A percentile compares a stretch with the other conserved stretches of the same genome.
These are phyloP conservation scores for Debaryomycetaceae sp. DNA, from an alignment of 1,139 yeast species.

Conservation along the genomic window DNA sequence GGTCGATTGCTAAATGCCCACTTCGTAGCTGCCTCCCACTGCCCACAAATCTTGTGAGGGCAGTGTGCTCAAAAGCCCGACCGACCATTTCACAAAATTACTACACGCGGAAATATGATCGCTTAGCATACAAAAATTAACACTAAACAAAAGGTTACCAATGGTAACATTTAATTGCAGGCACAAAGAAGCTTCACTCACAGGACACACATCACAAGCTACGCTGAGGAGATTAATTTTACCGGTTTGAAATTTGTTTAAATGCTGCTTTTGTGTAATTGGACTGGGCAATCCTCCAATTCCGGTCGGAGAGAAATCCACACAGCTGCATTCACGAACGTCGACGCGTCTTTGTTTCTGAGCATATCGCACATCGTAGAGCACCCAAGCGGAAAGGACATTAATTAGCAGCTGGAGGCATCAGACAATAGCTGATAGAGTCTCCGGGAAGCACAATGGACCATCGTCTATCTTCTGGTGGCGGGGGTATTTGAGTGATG, in stretches of 20 bases:
- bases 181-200: not conserved
- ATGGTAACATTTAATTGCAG: too few relatives aligned
- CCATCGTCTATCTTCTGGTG: too few relatives aligned
- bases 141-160: too few relatives aligned
- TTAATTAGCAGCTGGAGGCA: too few relatives aligned
- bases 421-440: too few relatives aligned
- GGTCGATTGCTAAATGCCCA: too few relatives aligned
- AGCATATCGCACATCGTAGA: not conserved
- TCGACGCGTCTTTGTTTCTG: not conserved
- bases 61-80: not conserved
- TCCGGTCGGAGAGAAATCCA: not conserved
- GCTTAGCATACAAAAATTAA: not conserved
- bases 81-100: not conserved
- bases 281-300: not conserved
- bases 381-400: too few relatives aligned
- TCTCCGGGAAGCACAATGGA: too few relatives aligned
- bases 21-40: not conserved
- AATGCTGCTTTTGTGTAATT: not conserved
- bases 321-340: constrained; percentile 1
- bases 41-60: not conserved
- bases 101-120: not conserved
- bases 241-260: not conserved
- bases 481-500: too few relatives aligned
- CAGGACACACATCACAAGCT: not conserved
- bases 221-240: not conserved